Evolutionary conservation across 2,329 filamentous ascomycete genomes (phyloP).

Genomic region (Penicillium digitatum): DNA sequence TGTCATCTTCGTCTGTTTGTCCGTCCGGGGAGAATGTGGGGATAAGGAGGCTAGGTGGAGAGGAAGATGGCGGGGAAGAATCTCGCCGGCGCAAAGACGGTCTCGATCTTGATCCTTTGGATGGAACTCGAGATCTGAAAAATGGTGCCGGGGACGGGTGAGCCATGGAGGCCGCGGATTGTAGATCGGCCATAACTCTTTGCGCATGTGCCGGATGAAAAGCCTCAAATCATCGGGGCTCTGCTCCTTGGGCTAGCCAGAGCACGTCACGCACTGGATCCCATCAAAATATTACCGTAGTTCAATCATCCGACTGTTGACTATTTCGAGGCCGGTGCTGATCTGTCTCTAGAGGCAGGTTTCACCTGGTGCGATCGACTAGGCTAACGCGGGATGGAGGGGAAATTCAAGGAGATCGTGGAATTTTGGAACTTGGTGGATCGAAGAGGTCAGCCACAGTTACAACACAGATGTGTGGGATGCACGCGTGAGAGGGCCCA

Average conservation of each 20-base stretch:
- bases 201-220: conserved; percentile 4
- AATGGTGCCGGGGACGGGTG: conserved; percentile 65
- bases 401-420: conserved; percentile 14
- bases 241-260: conserved; percentile 21
- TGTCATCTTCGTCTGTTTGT: conserved; percentile 33
- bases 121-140: conserved; percentile 11
- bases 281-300: conserved; percentile 20
- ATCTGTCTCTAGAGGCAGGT: background rate
- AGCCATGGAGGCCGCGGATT: conserved; percentile 53
- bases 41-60: conserved; percentile 55
- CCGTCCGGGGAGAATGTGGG: conserved; percentile 40
- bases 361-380: background rate
- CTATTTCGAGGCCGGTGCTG: background rate
- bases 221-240: conserved; percentile 16
- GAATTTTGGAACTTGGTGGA: conserved; percentile 17
- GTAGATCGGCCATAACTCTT: conserved; percentile 36
- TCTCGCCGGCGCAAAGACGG: conserved; percentile 62
- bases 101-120: conserved; percentile 49
- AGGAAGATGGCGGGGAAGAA: conserved; percentile 61
- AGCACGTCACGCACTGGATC: conserved; percentile 19
- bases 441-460: conserved; percentile 20
- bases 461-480: conserved; percentile 19
- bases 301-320: conserved; percentile 18
- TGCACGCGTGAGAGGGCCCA: conserved; percentile 17
- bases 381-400: background rate